Percentiles rank a stretch among this genome's conserved stretches.
Evolutionary conservation across 2,329 filamentous ascomycete genomes (phyloP).

Genomic region (Pseudohalonectria lignicola): DNA sequence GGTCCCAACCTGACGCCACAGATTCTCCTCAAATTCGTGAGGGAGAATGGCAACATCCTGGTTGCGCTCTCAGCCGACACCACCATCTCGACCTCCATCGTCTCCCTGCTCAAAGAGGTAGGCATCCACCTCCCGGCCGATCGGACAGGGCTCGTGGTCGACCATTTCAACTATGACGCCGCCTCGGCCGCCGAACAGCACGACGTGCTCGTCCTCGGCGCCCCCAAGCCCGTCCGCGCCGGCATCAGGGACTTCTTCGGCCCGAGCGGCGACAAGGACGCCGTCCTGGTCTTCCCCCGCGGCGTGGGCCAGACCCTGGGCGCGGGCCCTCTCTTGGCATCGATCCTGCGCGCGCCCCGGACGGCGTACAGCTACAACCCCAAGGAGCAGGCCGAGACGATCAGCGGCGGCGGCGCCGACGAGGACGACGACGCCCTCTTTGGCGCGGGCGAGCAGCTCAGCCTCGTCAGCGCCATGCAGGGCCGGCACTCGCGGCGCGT

Average conservation of each 20-base stretch:
- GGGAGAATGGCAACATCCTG: slow-evolving; percentile 81
- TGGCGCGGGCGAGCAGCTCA: slow-evolving; percentile 72
- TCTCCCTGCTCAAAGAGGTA: slow-evolving; percentile 73
- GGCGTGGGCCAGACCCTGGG: slow-evolving; percentile 76
- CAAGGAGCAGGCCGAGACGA: slow-evolving; percentile 63
- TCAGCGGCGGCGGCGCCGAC: too few species aligned
- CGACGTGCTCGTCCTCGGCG: slow-evolving; percentile 73
- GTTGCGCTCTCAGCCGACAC: slow-evolving; percentile 67
- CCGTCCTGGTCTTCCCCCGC: slow-evolving; percentile 65
- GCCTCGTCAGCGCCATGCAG: slow-evolving; percentile 77
- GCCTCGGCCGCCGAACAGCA: slow-evolving; percentile 69
- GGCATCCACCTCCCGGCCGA: slow-evolving; percentile 82
- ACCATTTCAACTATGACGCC: slow-evolving; percentile 91
- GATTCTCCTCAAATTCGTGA: slow-evolving; percentile 80
- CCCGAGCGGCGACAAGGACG: slow-evolving; percentile 39
- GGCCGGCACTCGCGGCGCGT: slow-evolving; percentile 89
- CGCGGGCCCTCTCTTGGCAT: slow-evolving; percentile 63
- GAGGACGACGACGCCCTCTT: slow-evolving; percentile 81
- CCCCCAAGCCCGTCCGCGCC: slow-evolving; percentile 51
- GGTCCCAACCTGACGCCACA: slow-evolving; percentile 82
- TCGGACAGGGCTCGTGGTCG: slow-evolving; percentile 75
- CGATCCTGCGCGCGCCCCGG: slow-evolving; percentile 69
- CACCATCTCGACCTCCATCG: slow-evolving; percentile 60
- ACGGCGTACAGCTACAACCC: slow-evolving; percentile 93
- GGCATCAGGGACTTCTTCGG: slow-evolving; percentile 71